A percentile compares a stretch with the other conserved stretches of the same genome.
phyloP scores from a whole-genome alignment of 1,139 yeast species.

The Saccharomyces hybrid region DNA sequence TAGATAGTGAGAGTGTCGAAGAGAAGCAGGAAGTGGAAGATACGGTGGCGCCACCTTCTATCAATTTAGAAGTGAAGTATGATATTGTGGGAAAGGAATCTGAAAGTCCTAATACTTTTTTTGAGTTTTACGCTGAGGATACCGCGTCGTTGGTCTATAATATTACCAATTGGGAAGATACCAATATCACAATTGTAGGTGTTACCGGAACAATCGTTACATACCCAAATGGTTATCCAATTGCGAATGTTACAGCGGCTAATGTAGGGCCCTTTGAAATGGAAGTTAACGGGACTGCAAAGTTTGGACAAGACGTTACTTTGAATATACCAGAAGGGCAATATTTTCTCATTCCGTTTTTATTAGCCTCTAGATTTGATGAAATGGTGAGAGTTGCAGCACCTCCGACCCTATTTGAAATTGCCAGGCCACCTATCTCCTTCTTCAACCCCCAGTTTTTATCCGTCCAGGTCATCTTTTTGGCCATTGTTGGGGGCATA shows the following conservation, averaged over 20 bases:
- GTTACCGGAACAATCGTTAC: constrained; percentile 66
- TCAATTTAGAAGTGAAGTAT: constrained; percentile 1
- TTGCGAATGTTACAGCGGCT: constrained; percentile 58
- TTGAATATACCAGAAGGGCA: constrained; percentile 51
- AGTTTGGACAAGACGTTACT: constrained; percentile 48
- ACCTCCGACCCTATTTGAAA: constrained; percentile 48
- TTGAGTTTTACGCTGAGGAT: constrained; percentile 41
- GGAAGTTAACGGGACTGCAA: constrained; percentile 41
- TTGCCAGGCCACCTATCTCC: constrained; percentile 62
- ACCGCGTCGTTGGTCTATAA: constrained; percentile 47
- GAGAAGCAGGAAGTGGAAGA: neutral
- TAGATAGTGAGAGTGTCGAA: neutral
- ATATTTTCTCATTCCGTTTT: constrained; percentile 54
- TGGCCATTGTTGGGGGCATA: constrained; percentile 43
- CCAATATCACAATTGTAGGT: constrained; percentile 53
- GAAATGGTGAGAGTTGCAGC: constrained; percentile 52
- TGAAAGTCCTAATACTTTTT: neutral
- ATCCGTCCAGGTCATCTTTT: constrained; percentile 50
- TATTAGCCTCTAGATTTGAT: constrained; percentile 47
- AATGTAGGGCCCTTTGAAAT: constrained; percentile 56
- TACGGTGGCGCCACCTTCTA: neutral
- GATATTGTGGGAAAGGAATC: constrained; percentile 1
- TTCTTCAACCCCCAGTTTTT: constrained; percentile 67
- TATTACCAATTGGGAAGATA: constrained; percentile 51
- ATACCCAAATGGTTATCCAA: constrained; percentile 40